These are phyloP conservation scores for Centella asiatica DNA, from an alignment of 129 eudicot genomes.

Conservation along the genomic window DNA sequence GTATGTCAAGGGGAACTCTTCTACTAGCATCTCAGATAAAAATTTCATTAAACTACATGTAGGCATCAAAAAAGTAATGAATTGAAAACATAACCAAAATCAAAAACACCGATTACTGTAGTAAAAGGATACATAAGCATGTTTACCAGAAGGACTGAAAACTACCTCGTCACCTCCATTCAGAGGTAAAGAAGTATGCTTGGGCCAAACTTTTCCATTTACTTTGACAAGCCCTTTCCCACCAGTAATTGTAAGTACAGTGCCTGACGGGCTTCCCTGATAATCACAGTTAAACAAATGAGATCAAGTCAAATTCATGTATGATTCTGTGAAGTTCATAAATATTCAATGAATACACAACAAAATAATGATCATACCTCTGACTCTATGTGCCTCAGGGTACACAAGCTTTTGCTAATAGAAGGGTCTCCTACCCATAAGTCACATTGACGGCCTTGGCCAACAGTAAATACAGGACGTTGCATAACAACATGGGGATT, in stretches of 20 bases:
- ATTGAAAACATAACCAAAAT: neutral
- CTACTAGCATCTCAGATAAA: neutral
- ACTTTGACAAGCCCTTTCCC: constrained; percentile 75
- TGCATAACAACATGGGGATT: constrained; percentile 56
- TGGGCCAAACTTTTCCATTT: constrained; percentile 53
- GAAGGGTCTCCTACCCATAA: constrained; percentile 53
- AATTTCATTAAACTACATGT: neutral
- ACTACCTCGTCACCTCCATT: constrained; percentile 85
- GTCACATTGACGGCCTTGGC: constrained; percentile 79
- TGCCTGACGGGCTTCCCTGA: constrained; percentile 56
- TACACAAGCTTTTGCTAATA: constrained; percentile 64
- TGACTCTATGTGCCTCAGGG: constrained; percentile 51
- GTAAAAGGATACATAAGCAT: constrained; percentile 95
- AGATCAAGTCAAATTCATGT: neutral
- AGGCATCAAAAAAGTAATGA: neutral
- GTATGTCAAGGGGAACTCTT: constrained; percentile 38
- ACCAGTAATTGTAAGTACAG: constrained; percentile 75
- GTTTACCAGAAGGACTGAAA: constrained; percentile 61
- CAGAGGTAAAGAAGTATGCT: constrained; percentile 54
- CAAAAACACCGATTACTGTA: neutral
- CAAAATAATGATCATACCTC: constrained; percentile 30
- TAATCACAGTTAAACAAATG: constrained; percentile 18
- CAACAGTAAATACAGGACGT: constrained; percentile 58
- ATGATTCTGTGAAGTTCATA: neutral
- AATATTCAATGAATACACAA: constrained; percentile 2